Conservation (phyloP, 106 monocot species). For the Hemerocallis citrina region DNA sequence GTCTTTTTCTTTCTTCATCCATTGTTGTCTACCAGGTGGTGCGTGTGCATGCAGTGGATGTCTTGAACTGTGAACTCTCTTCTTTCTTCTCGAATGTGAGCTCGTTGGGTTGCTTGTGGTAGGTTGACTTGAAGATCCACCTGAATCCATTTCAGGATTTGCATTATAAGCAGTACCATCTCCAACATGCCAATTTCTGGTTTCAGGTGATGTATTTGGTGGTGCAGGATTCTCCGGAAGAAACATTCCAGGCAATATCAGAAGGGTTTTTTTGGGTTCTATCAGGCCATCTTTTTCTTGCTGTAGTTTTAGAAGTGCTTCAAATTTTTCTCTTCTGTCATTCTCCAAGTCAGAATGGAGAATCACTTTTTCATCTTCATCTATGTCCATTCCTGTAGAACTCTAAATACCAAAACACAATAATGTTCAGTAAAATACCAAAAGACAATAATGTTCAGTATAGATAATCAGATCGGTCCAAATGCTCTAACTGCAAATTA, state of each 20-base stretch:
- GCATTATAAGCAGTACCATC: neutral
- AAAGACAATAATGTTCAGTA: neutral
- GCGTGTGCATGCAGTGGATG: slow-evolving; percentile 3
- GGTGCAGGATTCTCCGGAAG: slow-evolving; percentile 16
- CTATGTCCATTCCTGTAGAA: slow-evolving; percentile 1
- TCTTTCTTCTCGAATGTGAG: slow-evolving; percentile 19
- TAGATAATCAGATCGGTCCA: neutral
- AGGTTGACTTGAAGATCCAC: slow-evolving; percentile 5
- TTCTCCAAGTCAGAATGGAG: slow-evolving; percentile 40
- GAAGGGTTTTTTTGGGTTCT: slow-evolving; percentile 35
- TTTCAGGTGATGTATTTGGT: slow-evolving; percentile 5
- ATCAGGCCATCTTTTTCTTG: slow-evolving; percentile 49
- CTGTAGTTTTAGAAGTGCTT: slow-evolving; percentile 37
- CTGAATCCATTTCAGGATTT: neutral
- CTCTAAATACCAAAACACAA: slow-evolving; percentile 6
- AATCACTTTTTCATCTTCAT: slow-evolving; percentile 23
- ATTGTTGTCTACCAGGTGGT: slow-evolving; percentile 27
- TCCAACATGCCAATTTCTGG: neutral
- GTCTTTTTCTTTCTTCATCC: slow-evolving; percentile 23
- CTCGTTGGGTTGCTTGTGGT: slow-evolving; percentile 20
- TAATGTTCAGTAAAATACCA: too few species aligned
- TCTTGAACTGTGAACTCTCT: slow-evolving; percentile 15
- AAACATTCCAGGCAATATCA: slow-evolving; percentile 40
- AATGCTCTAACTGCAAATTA: neutral
- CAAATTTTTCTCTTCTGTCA: slow-evolving; percentile 37